Evolutionary conservation across 768 basidiomycete genomes (phyloP).

Genomic region (Rhodotorula paludigena): DNA sequence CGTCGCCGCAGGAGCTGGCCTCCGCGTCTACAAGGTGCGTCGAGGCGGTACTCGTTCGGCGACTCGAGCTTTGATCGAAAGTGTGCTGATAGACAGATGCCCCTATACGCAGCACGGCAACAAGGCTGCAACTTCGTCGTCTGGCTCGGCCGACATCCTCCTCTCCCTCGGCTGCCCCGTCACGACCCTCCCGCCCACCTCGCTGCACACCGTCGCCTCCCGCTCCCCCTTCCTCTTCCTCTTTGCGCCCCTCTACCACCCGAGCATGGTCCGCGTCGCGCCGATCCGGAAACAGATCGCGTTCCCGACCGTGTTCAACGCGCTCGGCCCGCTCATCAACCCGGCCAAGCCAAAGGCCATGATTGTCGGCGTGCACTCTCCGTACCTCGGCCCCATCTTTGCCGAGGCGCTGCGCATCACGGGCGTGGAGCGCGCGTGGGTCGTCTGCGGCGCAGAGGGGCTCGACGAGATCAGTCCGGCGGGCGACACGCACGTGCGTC

Average conservation of each 20-base stretch:
- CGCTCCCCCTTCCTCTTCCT: conserved; percentile 81
- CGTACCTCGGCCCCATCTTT: conserved; percentile 72
- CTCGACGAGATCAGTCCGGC: conserved; percentile 95
- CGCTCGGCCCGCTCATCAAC: conserved; percentile 89
- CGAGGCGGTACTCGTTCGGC: no score
- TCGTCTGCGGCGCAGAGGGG: conserved; percentile 86
- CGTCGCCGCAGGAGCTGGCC: conserved; percentile 90
- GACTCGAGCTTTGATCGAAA: neutral
- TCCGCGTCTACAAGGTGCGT: conserved; percentile 81
- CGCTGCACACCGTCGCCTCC: conserved; percentile 53
- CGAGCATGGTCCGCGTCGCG: conserved; percentile 69
- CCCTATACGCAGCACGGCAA: conserved; percentile 62
- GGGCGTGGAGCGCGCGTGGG: conserved; percentile 75
- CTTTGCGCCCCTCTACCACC: conserved; percentile 90
- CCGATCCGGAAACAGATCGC: conserved; percentile 80
- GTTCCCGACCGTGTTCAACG: conserved; percentile 94
- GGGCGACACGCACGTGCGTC: conserved; percentile 73
- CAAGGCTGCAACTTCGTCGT: conserved; percentile 81
- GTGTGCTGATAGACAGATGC: neutral
- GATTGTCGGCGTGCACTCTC: conserved; percentile 83
- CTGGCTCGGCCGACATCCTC: conserved; percentile 88
- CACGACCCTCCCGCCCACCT: conserved; percentile 57
- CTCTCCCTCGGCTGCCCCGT: conserved; percentile 69
- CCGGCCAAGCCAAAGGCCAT: conserved; percentile 79
- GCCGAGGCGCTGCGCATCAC: conserved; percentile 66